Evolutionary conservation across 768 basidiomycete species (phyloP).

Genomic region (Tulasnella sp.): DNA sequence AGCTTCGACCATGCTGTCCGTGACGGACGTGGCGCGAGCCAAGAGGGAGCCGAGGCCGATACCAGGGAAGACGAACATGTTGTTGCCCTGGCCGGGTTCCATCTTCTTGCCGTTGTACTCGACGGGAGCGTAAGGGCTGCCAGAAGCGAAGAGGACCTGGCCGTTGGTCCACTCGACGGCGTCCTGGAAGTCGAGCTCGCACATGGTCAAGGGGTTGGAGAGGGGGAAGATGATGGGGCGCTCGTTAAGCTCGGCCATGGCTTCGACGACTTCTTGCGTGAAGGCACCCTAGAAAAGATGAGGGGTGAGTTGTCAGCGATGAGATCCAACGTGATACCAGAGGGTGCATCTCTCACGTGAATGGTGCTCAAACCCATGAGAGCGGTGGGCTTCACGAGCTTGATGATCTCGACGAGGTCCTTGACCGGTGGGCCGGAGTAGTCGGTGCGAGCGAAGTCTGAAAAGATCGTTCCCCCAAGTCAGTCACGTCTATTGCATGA

Average conservation of each 20-base stretch:
- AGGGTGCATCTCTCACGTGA: constrained; percentile 43
- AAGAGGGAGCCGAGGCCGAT: constrained; percentile 79
- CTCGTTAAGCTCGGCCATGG: constrained; percentile 74
- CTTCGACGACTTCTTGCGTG: constrained; percentile 60
- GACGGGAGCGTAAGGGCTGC: constrained; percentile 75
- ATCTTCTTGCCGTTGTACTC: constrained; percentile 52
- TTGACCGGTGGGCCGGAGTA: constrained; percentile 72
- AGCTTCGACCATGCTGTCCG: constrained; percentile 86
- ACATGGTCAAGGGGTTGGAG: constrained; percentile 80
- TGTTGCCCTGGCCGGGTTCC: constrained; percentile 89
- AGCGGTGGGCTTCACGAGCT: constrained; percentile 81
- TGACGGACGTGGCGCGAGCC: constrained; percentile 61
- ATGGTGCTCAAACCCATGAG: constrained; percentile 88
- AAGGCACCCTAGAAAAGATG: constrained; percentile 59
- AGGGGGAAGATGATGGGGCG: constrained; percentile 91
- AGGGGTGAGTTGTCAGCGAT: constrained; percentile 6
- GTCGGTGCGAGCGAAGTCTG: constrained; percentile 80
- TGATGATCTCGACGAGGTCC: constrained; percentile 70
- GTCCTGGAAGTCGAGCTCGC: constrained; percentile 75
- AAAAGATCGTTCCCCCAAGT: neutral
- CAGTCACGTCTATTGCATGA: neutral
- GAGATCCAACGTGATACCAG: neutral
- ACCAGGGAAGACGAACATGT: constrained; percentile 58
- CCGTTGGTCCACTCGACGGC: constrained; percentile 55
- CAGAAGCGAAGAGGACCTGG: constrained; percentile 72